Percentiles rank a stretch among this genome's conserved stretches.
phyloP scores from a whole-genome alignment of 257 asterid genomes.

The Solanum infundibuliforme region DNA sequence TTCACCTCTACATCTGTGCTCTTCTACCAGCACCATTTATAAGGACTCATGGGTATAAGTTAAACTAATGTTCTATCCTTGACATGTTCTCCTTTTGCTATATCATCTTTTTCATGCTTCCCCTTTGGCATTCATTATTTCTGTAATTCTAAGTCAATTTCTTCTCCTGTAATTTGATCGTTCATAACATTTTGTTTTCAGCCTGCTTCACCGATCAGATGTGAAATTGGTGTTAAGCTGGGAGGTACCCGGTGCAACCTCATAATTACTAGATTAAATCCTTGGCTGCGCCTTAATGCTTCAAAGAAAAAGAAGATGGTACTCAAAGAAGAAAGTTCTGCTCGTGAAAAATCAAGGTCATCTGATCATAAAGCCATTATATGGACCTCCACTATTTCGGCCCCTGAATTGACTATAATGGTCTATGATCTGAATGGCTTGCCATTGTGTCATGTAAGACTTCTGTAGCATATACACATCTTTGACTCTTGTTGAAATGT shows the following conservation, averaged over 20 bases:
- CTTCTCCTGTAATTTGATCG: slow-evolving; percentile 26
- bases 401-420: slow-evolving; percentile 91
- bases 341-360: slow-evolving; percentile 41
- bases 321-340: slow-evolving; percentile 29
- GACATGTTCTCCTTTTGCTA: background rate
- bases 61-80: background rate
- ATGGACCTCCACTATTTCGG: slow-evolving; percentile 92
- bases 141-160: slow-evolving; percentile 4
- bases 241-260: slow-evolving; percentile 95
- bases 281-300: slow-evolving; percentile 60
- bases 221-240: slow-evolving; percentile 85
- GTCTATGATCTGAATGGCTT: slow-evolving; percentile 61
- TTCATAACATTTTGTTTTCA: slow-evolving; percentile 46
- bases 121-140: background rate
- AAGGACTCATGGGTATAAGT: background rate
- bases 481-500: background rate
- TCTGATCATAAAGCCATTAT: slow-evolving; percentile 57
- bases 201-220: slow-evolving; percentile 75
- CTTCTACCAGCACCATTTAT: background rate
- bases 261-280: slow-evolving; percentile 54
- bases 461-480: background rate
- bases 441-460: slow-evolving; percentile 79
- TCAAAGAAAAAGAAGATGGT: slow-evolving; percentile 56
- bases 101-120: background rate
- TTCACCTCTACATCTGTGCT: background rate